These are phyloP conservation scores for Penicillium lividum DNA, from an alignment of 495 filamentous ascomycete species.

Conservation along the genomic window DNA sequence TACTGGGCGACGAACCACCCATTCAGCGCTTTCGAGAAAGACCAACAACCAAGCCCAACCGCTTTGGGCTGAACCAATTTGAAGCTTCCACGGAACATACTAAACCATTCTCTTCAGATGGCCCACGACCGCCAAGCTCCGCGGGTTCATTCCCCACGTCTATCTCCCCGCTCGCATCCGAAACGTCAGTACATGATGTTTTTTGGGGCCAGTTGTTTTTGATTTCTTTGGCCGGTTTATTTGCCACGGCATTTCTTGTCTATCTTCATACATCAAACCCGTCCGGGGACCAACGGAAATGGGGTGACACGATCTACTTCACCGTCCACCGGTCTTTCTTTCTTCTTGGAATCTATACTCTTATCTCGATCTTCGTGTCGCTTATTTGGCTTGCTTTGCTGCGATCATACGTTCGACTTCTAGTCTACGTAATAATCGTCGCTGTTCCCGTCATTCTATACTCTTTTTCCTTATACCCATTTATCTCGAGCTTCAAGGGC, in stretches of 20 bases:
- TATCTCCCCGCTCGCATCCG: constrained; percentile 52
- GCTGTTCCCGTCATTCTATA: constrained; percentile 82
- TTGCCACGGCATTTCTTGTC: constrained; percentile 84
- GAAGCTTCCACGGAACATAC: constrained; percentile 52
- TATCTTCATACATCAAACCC: constrained; percentile 81
- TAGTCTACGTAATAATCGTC: constrained; percentile 76
- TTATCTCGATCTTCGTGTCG: constrained; percentile 85
- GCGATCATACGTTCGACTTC: constrained; percentile 75
- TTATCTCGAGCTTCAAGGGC: constrained; percentile 85
- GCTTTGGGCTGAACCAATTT: constrained; percentile 34
- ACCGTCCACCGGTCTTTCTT: constrained; percentile 85
- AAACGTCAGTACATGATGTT: constrained; percentile 70
- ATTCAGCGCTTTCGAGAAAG: constrained; percentile 78
- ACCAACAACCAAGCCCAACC: constrained; percentile 36
- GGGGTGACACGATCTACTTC: constrained; percentile 91
- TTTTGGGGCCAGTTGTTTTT: constrained; percentile 93
- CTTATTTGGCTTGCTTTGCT: constrained; percentile 88
- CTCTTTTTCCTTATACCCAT: constrained; percentile 86
- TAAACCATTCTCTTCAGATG: constrained; percentile 40
- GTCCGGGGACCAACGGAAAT: constrained; percentile 56
- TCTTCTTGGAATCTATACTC: constrained; percentile 83
- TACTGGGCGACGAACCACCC: constrained; percentile 69
- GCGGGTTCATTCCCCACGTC: constrained; percentile 39
- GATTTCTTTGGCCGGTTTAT: constrained; percentile 76
- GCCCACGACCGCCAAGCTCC: constrained; percentile 44